Conservation (phyloP, 208 protist genomes). For the Acanthamoeba lenticulata region DNA sequence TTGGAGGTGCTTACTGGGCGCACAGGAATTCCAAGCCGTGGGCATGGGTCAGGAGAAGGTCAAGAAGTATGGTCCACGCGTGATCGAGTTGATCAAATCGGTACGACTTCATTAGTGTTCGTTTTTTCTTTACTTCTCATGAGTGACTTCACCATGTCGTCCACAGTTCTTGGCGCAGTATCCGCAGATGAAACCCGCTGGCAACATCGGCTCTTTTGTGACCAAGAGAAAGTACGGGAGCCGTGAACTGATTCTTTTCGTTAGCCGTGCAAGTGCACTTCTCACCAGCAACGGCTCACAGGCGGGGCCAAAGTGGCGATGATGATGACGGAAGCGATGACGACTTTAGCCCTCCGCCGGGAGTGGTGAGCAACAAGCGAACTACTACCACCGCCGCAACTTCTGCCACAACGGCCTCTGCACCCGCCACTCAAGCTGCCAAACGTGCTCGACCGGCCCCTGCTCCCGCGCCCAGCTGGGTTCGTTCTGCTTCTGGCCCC, state of each 20-base stretch:
- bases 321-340: slow-evolving; percentile 5
- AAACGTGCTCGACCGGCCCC: background rate
- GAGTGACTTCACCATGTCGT: background rate
- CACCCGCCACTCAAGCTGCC: background rate
- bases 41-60: slow-evolving; percentile 40
- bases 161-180: slow-evolving; percentile 30
- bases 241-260: background rate
- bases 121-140: background rate
- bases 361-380: background rate
- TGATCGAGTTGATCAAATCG: slow-evolving; percentile 23
- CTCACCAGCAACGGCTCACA: background rate
- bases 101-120: too few species aligned
- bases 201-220: background rate
- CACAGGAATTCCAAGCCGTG: slow-evolving; percentile 32
- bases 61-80: slow-evolving; percentile 25
- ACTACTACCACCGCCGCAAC: background rate
- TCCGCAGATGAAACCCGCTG: background rate
- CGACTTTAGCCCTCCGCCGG: background rate
- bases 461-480: background rate
- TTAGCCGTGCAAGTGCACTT: background rate
- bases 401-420: background rate
- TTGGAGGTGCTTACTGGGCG: background rate
- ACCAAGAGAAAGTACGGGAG: background rate
- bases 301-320: background rate
- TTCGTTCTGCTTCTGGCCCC: background rate